Evolutionary conservation across 1,139 yeast genomes (phyloP), one percentile per base, ranked within the genome.

Genomic region (Arxiozyma heterogenica): DNA sequence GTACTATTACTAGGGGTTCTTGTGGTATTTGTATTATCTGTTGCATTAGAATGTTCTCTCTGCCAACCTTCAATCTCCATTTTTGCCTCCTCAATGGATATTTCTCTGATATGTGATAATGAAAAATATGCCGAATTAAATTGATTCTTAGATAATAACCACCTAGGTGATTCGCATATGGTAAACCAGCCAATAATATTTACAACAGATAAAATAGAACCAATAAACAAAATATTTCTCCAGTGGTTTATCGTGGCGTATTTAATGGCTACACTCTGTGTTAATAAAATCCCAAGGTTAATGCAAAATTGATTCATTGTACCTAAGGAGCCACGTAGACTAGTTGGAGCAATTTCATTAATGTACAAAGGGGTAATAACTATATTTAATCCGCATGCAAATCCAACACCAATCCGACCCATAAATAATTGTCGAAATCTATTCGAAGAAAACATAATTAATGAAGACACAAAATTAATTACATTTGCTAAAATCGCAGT

Each of bases 231-330:
- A 27, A 93, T 75, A 55, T 69, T 72, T 59, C 97, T 76, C 98
- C 98, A 93, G 45, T 78, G 74, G 48, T 75, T 72, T 51, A 78
- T 76, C 55, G 82, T 80, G 18, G 91, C 81, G 82, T 85, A 84
- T 44, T 65, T 64, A 18, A 87, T 73, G 0, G 97, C 95, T 25
- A 87, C 70, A 4, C 81, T 58, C 67, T 91, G 98, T 0, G 96
- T 86, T 22, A 84, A 59, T 48, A 91, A 72, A 49, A 93, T 91
- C 0, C 98, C 98, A 21, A 85, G 61, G 64, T 90, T 91, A 55
- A 90, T 84, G 34, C 88, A 81, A 1, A 89, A 83, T 69, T 93
- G 98, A 58, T 86, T 86, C 86, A 88, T 82, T 23, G 94, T 79
- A 0, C 98, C 98, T 58, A 91, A 75, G 38, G 84, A 72, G 0